Base-by-base conservation (phyloP, 305 asterid genomes). In the Plantago coronopus region DNA sequence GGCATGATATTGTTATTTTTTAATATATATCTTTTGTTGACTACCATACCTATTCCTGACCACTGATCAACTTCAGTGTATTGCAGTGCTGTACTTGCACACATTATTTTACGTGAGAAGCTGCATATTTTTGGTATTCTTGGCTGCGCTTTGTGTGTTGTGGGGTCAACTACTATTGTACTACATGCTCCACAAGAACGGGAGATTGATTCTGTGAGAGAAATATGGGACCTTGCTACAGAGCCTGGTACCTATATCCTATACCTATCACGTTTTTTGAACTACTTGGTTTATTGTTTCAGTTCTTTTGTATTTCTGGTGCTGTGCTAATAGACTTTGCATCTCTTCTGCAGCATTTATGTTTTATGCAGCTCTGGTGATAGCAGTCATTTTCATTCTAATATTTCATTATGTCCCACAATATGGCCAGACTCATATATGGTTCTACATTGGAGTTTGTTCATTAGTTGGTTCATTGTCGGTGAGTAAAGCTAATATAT, bases 141-240 rank as follows among this genome's bases (percentile, higher is more conserved):
- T 72, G 99, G 99, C 67, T 94, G 99, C 66, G 99, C 93, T 59
- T 69, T 94, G 54, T 93, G 99, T 79, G 97, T 93, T 64, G 97
- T 89, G 77, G 99, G 99, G 42, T 93, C 99, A 69, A 89, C 87
- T 48, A 89, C 97, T 51, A 85, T 94, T 74, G 99, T 94, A 61
- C 83, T 94, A 57, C 97, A 89, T 72, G 99, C 97, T 72, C 99
- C 99, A 38, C 97, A 76, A 73, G 99, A 94, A 80, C 99, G 97
- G 44, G 84, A 76, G 68, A 94, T 94, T 37, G 90, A 89, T 58
- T 94, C 99, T 29, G 97, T 94, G 48, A 63, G 61, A 67, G 96
- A 94, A 83, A 95, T 94, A 27, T 94, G 99, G 99, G 89, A 82
- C 74, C 95, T 94, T 71, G 99, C 97, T 48, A 85, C 97, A 48